These are phyloP conservation scores for Ampelomyces quisqualis DNA, from an alignment of 2,329 filamentous ascomycete species.

Conservation along the genomic window DNA sequence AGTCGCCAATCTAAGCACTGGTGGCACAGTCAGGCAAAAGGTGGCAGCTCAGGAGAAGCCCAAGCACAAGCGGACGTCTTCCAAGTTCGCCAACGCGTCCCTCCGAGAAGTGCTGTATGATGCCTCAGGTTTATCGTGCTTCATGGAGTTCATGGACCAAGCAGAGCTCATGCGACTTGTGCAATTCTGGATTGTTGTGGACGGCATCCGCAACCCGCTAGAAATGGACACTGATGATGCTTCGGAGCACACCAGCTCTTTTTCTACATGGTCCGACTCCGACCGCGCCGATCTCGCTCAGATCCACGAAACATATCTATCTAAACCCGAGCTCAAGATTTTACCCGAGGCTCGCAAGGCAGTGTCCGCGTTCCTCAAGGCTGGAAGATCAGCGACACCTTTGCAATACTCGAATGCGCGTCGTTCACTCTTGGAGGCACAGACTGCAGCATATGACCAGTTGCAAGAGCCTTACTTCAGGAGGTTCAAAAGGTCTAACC, in stretches of 20 bases:
- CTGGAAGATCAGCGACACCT: slow-evolving; percentile 72
- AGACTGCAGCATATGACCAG: slow-evolving; percentile 79
- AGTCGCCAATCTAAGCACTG: slow-evolving; percentile 75
- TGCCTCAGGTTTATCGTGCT: slow-evolving; percentile 88
- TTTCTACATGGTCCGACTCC: slow-evolving; percentile 72
- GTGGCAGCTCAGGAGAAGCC: slow-evolving; percentile 44
- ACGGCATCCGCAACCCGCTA: slow-evolving; percentile 90
- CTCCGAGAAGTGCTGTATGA: slow-evolving; percentile 86
- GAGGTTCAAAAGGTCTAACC: slow-evolving; percentile 85
- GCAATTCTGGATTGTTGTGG: slow-evolving; percentile 97
- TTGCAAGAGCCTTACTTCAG: slow-evolving; percentile 81
- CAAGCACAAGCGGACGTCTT: slow-evolving; percentile 50
- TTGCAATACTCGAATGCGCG: slow-evolving; percentile 82
- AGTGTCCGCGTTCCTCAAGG: slow-evolving; percentile 75
- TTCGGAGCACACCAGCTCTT: slow-evolving; percentile 53
- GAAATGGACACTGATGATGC: slow-evolving; percentile 76
- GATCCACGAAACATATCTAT: slow-evolving; percentile 87
- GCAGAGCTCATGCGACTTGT: slow-evolving; percentile 83
- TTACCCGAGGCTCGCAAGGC: slow-evolving; percentile 66
- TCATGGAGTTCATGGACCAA: slow-evolving; percentile 99
- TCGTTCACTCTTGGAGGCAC: slow-evolving; percentile 75
- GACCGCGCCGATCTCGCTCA: slow-evolving; percentile 86
- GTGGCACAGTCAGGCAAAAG: slow-evolving; percentile 53
- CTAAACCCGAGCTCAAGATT: slow-evolving; percentile 77
- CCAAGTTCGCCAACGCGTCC: slow-evolving; percentile 71